These are phyloP conservation scores for Vigna hirtella DNA, from an alignment of 306 rosid genomes.

Conservation along the genomic window DNA sequence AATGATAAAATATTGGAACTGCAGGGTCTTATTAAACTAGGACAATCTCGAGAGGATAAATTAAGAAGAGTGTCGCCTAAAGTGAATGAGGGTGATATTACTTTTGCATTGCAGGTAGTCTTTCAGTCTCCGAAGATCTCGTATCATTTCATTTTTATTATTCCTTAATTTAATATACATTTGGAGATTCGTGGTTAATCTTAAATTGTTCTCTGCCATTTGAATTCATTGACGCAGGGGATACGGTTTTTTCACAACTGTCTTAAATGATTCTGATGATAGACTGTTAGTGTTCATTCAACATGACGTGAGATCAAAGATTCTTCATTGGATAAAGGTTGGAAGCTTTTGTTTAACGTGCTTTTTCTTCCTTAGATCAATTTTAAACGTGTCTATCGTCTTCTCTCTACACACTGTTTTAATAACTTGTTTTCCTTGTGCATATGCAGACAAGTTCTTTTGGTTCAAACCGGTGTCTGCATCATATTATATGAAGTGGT, in stretches of 20 bases:
- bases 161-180: not conserved
- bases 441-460: slow-evolving; percentile 34
- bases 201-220: slow-evolving; percentile 19
- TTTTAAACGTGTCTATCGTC: not conserved
- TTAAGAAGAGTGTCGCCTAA: slow-evolving; percentile 69
- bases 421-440: slow-evolving; percentile 12
- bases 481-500: not conserved
- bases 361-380: not conserved
- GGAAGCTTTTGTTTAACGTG: slow-evolving; percentile 9
- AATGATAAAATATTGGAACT: slow-evolving; percentile 35
- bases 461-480: slow-evolving; percentile 5
- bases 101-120: slow-evolving; percentile 81
- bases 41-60: slow-evolving; percentile 79
- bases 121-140: slow-evolving; percentile 1
- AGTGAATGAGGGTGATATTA: slow-evolving; percentile 75
- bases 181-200: slow-evolving; percentile 8
- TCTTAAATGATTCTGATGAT: slow-evolving; percentile 55
- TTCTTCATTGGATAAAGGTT: slow-evolving; percentile 39
- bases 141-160: not conserved
- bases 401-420: not conserved
- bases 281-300: slow-evolving; percentile 31
- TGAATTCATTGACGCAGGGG: slow-evolving; percentile 62
- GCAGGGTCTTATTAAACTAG: slow-evolving; percentile 88
- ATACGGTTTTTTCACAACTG: slow-evolving; percentile 84
- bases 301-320: slow-evolving; percentile 34